These are phyloP conservation scores for Tardiomyces depauwii DNA, from an alignment of 1,139 yeast genomes.

Conservation along the genomic window DNA sequence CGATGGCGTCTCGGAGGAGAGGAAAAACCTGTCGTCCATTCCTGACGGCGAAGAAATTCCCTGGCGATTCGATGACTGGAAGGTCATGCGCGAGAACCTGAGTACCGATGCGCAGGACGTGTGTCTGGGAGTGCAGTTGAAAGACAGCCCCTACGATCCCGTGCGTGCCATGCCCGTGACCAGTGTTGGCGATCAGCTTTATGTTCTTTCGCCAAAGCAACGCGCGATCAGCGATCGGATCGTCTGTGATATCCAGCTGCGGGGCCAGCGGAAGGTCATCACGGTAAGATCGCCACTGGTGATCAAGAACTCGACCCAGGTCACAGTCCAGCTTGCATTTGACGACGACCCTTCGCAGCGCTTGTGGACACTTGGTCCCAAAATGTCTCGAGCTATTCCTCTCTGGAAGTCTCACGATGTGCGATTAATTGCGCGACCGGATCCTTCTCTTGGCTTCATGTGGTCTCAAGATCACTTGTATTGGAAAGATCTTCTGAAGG, in stretches of 20 bases:
- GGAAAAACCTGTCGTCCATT: conserved; percentile 11
- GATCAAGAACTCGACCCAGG: conserved; percentile 60
- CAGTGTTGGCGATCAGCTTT: conserved; percentile 75
- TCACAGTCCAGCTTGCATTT: conserved; percentile 39
- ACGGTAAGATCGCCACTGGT: conserved; percentile 64
- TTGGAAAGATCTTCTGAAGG: conserved; percentile 56
- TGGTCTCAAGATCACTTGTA: conserved; percentile 55
- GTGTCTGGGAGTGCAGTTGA: conserved; percentile 47
- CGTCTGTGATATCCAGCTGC: conserved; percentile 56
- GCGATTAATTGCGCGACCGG: conserved; percentile 51
- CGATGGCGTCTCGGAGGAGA: conserved; percentile 11
- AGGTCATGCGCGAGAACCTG: conserved; percentile 67
- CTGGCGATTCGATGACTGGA: conserved; percentile 97
- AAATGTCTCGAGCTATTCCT: conserved; percentile 54
- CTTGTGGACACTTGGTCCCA: conserved; percentile 36
- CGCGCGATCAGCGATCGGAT: conserved; percentile 61
- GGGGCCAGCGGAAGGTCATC: conserved; percentile 68
- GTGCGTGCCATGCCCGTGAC: conserved; percentile 53
- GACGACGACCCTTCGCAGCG: conserved; percentile 10
- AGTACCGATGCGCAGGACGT: conserved; percentile 54
- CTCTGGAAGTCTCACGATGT: conserved; percentile 55
- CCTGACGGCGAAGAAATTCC: conserved; percentile 45
- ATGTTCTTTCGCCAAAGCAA: conserved; percentile 52
- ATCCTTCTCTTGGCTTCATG: conserved; percentile 37
- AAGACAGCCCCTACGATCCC: conserved; percentile 44